Evolutionary conservation across 345 rosid species (phyloP), one percentile per base, ranked within the genome.

Genomic region (Dovyalis caffra): DNA sequence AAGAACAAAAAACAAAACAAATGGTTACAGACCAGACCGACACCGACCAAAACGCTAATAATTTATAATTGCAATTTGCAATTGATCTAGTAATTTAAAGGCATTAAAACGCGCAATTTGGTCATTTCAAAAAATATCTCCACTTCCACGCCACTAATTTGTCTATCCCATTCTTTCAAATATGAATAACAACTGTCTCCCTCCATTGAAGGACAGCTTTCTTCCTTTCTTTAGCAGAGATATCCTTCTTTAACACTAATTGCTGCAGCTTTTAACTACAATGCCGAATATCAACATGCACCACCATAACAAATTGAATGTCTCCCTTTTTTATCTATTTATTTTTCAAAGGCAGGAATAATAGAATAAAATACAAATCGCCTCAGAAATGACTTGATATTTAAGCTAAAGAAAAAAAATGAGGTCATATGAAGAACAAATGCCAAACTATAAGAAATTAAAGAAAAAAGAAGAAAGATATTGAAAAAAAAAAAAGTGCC

Each of bases 281-380:
- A 43, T 43, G 16, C 47, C 47, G 14, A 14, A 43, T 10, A 49
- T n/a, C 56, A 49, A 20, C n/a, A 20, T 35, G 60, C 12, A 40
- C 32, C 14, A 37, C 69, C 26, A 11, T 32, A 69, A 64, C 32
- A 66, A 75, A 79, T 58, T 80, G 72, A 80, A 66, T 75, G 28
- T 63, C 43, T 40, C 37, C 25, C 25, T 23, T 73, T n/a, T 57
- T 12, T 35, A 57, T 68, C 5, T 6, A 51, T 58, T 78, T 70
- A 76, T 76, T 82, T 76, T 61, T 80, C 72, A 28, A 35, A 68
- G 57, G 65, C 56, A 35, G 28, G 47, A 31, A 73, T 29, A 71
- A 83, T 74, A 71, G 66, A 78, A 85, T 72, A 71, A 69, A 78
- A 78, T 77, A 85, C 86, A 85, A 79, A 74, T 79, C 66, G 68